These are phyloP conservation scores for Phoma sp. DNA, from an alignment of 2,329 filamentous ascomycete species.

Conservation along the genomic window DNA sequence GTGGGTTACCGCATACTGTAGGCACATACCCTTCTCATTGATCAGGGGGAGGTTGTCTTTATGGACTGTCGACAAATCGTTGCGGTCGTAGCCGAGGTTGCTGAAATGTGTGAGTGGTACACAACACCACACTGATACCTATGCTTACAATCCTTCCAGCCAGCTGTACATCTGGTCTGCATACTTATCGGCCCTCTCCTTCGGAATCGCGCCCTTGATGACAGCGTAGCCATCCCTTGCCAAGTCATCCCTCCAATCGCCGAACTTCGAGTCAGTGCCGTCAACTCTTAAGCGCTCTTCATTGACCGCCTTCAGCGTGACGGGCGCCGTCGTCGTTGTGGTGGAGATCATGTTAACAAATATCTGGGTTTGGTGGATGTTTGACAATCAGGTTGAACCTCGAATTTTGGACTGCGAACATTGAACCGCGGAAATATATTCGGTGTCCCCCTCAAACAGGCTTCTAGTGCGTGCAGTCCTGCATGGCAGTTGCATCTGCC, in stretches of 20 bases:
- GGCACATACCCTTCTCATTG: conserved; percentile 32
- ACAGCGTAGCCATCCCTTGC: conserved; percentile 54
- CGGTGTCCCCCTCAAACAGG: neutral
- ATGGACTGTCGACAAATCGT: conserved; percentile 29
- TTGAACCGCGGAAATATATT: neutral
- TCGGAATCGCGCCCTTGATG: conserved; percentile 56
- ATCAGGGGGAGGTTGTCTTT: conserved; percentile 30
- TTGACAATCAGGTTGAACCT: neutral
- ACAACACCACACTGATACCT: neutral
- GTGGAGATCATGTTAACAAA: conserved; percentile 20
- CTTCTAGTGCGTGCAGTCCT: neutral
- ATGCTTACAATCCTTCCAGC: conserved; percentile 45
- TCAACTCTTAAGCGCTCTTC: conserved; percentile 22
- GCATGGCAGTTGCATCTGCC: neutral
- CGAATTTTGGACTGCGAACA: neutral
- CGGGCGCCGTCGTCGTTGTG: conserved; percentile 17
- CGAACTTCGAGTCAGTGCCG: conserved; percentile 30
- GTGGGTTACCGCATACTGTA: conserved; percentile 48
- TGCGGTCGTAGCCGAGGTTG: conserved; percentile 31
- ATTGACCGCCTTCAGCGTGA: conserved; percentile 19
- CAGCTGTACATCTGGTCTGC: conserved; percentile 34
- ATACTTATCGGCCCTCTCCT: conserved; percentile 50
- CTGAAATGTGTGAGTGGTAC: conserved; percentile 3
- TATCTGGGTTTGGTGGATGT: neutral
- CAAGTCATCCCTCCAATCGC: conserved; percentile 49